Conservation (phyloP, 1,139 yeast species). For the Pichia sp. region DNA sequence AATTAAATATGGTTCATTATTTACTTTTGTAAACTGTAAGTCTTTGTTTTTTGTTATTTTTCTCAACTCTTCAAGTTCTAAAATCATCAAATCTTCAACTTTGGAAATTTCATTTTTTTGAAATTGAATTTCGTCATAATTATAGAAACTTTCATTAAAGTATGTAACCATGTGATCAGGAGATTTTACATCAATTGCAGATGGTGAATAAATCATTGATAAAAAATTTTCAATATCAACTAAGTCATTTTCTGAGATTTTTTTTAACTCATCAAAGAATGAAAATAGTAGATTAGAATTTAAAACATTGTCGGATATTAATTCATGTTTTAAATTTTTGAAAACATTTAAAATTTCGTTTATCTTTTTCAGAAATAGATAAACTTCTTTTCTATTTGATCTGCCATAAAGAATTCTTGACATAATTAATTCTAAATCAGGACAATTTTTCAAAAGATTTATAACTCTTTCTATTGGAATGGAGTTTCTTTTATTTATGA, state of each 20-base stretch:
- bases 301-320: constrained; percentile 12
- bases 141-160: constrained; percentile 41
- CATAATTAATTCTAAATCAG: constrained; percentile 65
- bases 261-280: constrained; percentile 10
- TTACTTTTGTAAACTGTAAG: constrained; percentile 48
- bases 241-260: constrained; percentile 10
- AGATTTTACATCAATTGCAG: constrained; percentile 46
- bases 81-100: constrained; percentile 37
- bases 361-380: constrained; percentile 47
- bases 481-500: constrained; percentile 28
- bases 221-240: constrained; percentile 33
- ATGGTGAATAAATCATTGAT: constrained; percentile 49
- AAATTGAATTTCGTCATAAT: constrained; percentile 35
- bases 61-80: constrained; percentile 45
- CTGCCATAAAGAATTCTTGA: constrained; percentile 64
- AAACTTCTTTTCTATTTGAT: constrained; percentile 62
- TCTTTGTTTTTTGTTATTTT: constrained; percentile 49
- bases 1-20: constrained; percentile 62
- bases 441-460: constrained; percentile 38
- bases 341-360: constrained; percentile 36
- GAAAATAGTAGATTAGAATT: constrained; percentile 15
- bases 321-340: constrained; percentile 14
- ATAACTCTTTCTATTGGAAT: constrained; percentile 46
- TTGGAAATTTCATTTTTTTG: constrained; percentile 39
- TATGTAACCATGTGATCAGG: constrained; percentile 44